Conservation (phyloP, 179 eudicot genomes). For the Beta lomatogona region DNA sequence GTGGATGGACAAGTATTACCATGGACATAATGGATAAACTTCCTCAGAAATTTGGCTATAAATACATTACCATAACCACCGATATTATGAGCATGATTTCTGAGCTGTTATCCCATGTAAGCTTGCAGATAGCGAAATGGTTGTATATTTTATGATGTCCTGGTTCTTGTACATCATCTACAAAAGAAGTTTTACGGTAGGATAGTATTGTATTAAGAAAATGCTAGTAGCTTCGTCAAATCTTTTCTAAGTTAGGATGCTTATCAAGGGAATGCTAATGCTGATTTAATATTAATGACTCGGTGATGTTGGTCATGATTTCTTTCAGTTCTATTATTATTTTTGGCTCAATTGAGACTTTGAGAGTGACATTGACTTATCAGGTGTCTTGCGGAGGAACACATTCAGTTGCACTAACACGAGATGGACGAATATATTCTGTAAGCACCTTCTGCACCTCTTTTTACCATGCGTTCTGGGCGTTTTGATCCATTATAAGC, state of each 20-base stretch:
- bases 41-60: too few relatives aligned
- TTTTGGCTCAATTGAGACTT: not conserved
- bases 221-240: not conserved
- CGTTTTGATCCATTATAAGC: not conserved
- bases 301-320: not conserved
- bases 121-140: not conserved
- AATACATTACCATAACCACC: too few relatives aligned
- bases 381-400: conserved; percentile 99
- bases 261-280: conserved; percentile 5
- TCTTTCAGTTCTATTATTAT: not conserved
- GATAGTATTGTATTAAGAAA: not conserved
- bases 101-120: not conserved
- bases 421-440: conserved; percentile 85
- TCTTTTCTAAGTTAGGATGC: not conserved
- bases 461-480: not conserved
- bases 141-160: not conserved
- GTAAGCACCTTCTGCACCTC: conserved; percentile 43
- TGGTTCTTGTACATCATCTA: not conserved
- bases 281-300: not conserved
- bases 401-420: conserved; percentile 92
- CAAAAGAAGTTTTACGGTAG: not conserved
- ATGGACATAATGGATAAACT: not conserved
- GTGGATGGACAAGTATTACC: too few relatives aligned
- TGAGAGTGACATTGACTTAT: not conserved
- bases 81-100: not conserved